Conservation (phyloP, 306 rosid genomes). For the Gastrolobium villosum region DNA sequence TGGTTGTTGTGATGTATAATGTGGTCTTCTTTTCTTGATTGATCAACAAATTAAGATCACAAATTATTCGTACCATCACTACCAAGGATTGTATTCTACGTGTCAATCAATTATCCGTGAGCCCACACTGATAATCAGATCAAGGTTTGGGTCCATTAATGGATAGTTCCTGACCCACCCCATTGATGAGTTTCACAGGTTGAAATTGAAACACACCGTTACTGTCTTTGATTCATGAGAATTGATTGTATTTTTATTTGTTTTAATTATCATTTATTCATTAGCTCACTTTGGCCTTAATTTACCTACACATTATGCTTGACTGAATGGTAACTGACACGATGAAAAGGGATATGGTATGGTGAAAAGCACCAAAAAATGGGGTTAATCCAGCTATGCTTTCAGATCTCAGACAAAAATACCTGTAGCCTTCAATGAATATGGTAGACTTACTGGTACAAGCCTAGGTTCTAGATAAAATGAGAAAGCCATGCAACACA, state of each 20-base stretch:
- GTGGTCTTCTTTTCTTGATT: slow-evolving; percentile 20
- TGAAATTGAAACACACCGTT: slow-evolving; percentile 54
- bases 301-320: not conserved
- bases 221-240: slow-evolving; percentile 51
- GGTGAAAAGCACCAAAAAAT: slow-evolving; percentile 37
- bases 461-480: slow-evolving; percentile 47
- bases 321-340: slow-evolving; percentile 45
- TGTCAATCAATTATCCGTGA: slow-evolving; percentile 46
- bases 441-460: slow-evolving; percentile 18
- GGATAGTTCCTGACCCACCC: slow-evolving; percentile 57
- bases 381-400: slow-evolving; percentile 51
- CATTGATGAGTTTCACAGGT: slow-evolving; percentile 66
- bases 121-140: slow-evolving; percentile 51
- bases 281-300: slow-evolving; percentile 27
- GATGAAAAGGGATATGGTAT: not conserved
- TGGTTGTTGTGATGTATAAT: slow-evolving; percentile 31
- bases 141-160: slow-evolving; percentile 52
- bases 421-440: slow-evolving; percentile 61
- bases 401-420: slow-evolving; percentile 53
- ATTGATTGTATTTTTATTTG: slow-evolving; percentile 49
- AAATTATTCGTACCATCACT: slow-evolving; percentile 43
- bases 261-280: slow-evolving; percentile 28
- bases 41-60: slow-evolving; percentile 24
- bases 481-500: slow-evolving; percentile 48
- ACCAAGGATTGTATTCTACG: slow-evolving; percentile 28